Evolutionary conservation across 164 flowering plant genomes (phyloP).

Genomic region (Magnolia kwangsiensis): DNA sequence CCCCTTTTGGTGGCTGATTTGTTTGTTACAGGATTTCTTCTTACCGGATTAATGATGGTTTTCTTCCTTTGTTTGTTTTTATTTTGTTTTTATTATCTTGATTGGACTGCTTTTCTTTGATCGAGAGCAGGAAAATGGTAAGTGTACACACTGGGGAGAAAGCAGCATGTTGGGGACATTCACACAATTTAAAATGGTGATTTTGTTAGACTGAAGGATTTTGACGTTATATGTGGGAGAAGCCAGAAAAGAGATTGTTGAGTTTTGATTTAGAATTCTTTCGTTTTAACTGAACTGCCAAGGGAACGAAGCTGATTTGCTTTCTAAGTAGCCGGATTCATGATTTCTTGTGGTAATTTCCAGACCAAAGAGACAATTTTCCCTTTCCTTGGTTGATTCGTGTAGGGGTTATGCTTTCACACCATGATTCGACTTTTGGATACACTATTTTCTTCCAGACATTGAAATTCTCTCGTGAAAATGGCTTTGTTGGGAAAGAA

Average conservation of each 20-base stretch:
- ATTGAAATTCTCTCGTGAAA: too few species aligned
- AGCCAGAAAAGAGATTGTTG: not conserved
- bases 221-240: not conserved
- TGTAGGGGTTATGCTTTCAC: not conserved
- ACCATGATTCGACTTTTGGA: not conserved
- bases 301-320: not conserved
- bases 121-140: not conserved
- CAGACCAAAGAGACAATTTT: not conserved
- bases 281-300: not conserved
- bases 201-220: not conserved
- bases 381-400: not conserved
- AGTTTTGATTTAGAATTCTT: too few species aligned
- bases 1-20: not conserved
- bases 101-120: not conserved
- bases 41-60: too few species aligned
- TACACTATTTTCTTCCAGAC: too few species aligned
- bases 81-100: too few species aligned
- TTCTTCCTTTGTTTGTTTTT: not conserved
- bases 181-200: not conserved
- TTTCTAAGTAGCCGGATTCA: too few species aligned
- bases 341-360: not conserved
- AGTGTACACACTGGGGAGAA: not conserved
- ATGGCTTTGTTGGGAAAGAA: too few species aligned
- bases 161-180: not conserved
- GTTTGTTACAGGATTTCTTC: too few species aligned